Evolutionary conservation across 177 flowering plant species (phyloP), one percentile per base, ranked within the genome.

Genomic region (Telopea speciosissima): DNA sequence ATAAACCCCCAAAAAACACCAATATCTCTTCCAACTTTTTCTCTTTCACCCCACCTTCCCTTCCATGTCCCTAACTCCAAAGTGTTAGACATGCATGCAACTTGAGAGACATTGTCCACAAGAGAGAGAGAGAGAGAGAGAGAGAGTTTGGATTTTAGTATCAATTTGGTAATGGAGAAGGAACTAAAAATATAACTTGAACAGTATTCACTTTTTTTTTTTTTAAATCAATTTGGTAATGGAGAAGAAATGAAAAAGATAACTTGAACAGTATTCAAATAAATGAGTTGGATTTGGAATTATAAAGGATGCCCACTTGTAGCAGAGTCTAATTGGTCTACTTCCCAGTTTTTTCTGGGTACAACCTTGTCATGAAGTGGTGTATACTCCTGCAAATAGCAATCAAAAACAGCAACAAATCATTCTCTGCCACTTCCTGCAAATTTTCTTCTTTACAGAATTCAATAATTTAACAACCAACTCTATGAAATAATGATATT

Each of bases 341-440:
- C 79, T 79, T 82, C 85, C 90, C 91, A 89, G 71, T 82, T 81
- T 81, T 88, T 85, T 81, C 73, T 83, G 59, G 88, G 81, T 78
- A 87, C 89, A 72, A 86, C 91, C 75, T 65, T 83, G 69, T 86
- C 83, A 82, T 88, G 91, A n/a, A 80, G 72, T 76, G 92, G 83
- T 54, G 69, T 78, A 74, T 85, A 88, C 36, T 81, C 88, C 91
- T 88, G 85, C 81, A 80, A 70, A 40, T 70, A 64, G 44, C 25
- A 49, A 71, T 24, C 36, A 67, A 72, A 66, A 70, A 24, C 60
- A 71, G 24, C 61, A 56, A 78, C 60, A 65, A 40, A 66, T 70
- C 62, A 71, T 45, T 69, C 63, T 33, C 65, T 17, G 23, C 67
- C 26, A 71, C 65, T 67, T 66, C 54, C 45, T 64, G 62, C 75